Base-by-base conservation (phyloP, 2,329 filamentous ascomycete genomes). In the Pseudogymnoascus sp. region DNA sequence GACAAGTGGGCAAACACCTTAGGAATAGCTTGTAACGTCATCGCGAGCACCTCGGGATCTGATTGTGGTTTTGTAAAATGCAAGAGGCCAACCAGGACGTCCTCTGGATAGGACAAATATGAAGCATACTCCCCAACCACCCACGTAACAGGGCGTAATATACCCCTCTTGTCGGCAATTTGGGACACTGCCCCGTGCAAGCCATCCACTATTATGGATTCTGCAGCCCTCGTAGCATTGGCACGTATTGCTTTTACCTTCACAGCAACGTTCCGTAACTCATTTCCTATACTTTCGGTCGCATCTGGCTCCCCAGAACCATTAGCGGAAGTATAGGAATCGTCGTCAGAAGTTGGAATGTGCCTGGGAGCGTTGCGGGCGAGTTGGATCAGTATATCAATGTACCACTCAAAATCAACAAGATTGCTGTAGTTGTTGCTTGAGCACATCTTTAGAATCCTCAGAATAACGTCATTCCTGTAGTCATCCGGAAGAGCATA, bases 391-490 rank as follows among this genome's bases (percentile, higher is more conserved):
- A 99, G 77, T 28, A 96, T 84, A 66, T 94, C 90, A 66, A 97
- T 88, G 72, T 97, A 97, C 94, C 94, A 99, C 67, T 97, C 93
- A 72, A 99, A 99, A 71, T 99, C 93, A 59, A 81, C 77, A 57
- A 99, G 79, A 69, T 91, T 90, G 38, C 83, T 82, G 72, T 97
- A 99, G 64, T 91, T 96, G 65, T 92, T 88, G 65, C 86, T 85
- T 7, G 91, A 90, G 72, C 93, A 97, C 85, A 99, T 96, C 63
- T 87, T 85, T 9, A 97, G 73, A 63, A 97, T 91, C 62, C 89
- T 84, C 61, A 82, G 81, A 59, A 97, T 90, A 18, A 97, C 90
- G 67, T 90, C 90, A 37, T 86, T 78, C 59, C 87, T 87, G 73
- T 97, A 99, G 65, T 96, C 90, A 63, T 92, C 87, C 0, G 94